phyloP scores from a whole-genome alignment of 441 rosid species.

The Adansonia grandidieri region DNA sequence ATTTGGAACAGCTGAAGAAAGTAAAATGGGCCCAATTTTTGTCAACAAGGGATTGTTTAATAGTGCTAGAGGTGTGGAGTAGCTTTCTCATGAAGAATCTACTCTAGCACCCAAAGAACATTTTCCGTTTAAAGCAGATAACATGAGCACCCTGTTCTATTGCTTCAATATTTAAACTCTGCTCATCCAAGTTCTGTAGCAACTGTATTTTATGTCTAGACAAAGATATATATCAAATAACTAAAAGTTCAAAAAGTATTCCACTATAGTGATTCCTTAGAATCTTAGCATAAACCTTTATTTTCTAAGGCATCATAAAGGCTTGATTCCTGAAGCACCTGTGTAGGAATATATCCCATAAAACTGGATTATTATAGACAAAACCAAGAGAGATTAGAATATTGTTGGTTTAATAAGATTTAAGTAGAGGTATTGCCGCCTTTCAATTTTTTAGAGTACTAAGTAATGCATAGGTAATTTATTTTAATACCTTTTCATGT shows the following conservation, averaged over 20 bases:
- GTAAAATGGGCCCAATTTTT: neutral
- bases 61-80: neutral
- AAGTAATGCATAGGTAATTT: neutral
- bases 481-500: neutral
- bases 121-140: constrained; percentile 1
- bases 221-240: neutral
- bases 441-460: no score
- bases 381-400: neutral
- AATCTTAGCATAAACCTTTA: constrained; percentile 19
- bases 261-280: constrained; percentile 42
- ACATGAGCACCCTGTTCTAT: neutral
- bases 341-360: constrained; percentile 31
- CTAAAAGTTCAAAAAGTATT: constrained; percentile 33
- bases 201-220: neutral
- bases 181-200: neutral
- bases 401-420: constrained; percentile 8
- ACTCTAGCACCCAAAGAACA: neutral
- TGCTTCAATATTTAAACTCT: neutral
- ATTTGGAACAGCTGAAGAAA: neutral
- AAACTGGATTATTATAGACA: constrained; percentile 18
- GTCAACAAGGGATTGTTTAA: neutral
- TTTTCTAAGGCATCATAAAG: constrained; percentile 24
- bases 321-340: constrained; percentile 37
- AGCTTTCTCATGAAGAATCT: neutral
- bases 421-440: neutral